phyloP scores from a whole-genome alignment of 2,329 filamentous ascomycete species.

The Rhinocladiella similis region DNA sequence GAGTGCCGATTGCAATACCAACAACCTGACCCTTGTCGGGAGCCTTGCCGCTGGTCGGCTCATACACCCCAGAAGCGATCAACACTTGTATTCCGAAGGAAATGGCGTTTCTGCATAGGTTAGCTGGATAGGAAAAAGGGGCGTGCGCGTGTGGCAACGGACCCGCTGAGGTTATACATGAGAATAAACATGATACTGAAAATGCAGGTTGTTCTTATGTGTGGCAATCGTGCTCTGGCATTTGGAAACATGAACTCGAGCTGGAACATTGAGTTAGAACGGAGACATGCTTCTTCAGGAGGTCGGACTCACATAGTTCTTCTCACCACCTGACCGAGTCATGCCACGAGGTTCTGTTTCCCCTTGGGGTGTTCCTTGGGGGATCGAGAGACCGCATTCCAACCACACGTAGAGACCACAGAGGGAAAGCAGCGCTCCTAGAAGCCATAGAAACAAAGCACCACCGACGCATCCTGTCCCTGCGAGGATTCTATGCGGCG shows the following conservation, averaged over 20 bases:
- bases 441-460: slow-evolving; percentile 8
- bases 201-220: slow-evolving; percentile 22
- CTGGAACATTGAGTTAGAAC: slow-evolving; percentile 3
- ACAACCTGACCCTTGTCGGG: slow-evolving; percentile 36
- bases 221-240: slow-evolving; percentile 19
- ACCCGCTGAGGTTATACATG: not conserved
- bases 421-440: slow-evolving; percentile 7
- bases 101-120: slow-evolving; percentile 41
- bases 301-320: slow-evolving; percentile 18
- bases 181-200: slow-evolving; percentile 31
- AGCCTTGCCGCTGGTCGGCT: not conserved
- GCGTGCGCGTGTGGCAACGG: not conserved
- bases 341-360: slow-evolving; percentile 8
- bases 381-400: slow-evolving; percentile 12
- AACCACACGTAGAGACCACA: slow-evolving; percentile 11
- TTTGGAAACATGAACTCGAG: slow-evolving; percentile 30
- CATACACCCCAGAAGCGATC: slow-evolving; percentile 36
- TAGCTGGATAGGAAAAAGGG: slow-evolving; percentile 18
- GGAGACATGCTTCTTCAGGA: not conserved
- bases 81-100: slow-evolving; percentile 45
- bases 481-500: slow-evolving; percentile 11
- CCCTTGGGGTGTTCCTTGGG: not conserved
- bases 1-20: slow-evolving; percentile 49
- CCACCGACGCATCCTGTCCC: slow-evolving; percentile 10
- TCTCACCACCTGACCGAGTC: slow-evolving; percentile 18